A percentile compares a stretch with the other conserved stretches of the same genome.
Conservation (phyloP, 139 green algal species). For the Coelastrella sp. region DNA sequence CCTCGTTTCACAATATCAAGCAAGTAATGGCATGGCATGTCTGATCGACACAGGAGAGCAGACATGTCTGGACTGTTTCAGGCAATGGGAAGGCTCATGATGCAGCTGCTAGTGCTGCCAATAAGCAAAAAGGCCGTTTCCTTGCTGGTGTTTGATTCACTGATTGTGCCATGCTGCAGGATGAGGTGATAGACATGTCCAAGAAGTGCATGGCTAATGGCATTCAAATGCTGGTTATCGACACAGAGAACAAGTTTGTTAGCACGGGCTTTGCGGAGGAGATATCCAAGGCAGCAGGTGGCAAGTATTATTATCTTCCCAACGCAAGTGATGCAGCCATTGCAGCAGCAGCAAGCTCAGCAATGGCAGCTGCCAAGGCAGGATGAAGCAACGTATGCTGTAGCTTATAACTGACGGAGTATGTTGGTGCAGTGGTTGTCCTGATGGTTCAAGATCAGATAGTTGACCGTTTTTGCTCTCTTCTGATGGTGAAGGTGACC, state of each 20-base stretch:
- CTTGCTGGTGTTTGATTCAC: no score
- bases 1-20: no score
- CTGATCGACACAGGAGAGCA: no score
- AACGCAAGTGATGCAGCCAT: conserved; percentile 94
- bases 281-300: conserved; percentile 87
- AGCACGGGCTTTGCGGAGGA: conserved; percentile 99
- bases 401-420: not conserved
- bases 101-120: no score
- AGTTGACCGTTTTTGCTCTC: not conserved
- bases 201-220: conserved; percentile 78
- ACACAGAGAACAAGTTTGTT: conserved; percentile 99
- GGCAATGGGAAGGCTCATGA: no score
- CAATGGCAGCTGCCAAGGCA: conserved; percentile 87
- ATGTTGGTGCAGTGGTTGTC: not conserved
- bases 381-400: not conserved
- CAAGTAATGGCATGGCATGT: no score
- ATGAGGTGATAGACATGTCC: conserved; percentile 94
- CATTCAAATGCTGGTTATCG: conserved; percentile 97
- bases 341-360: conserved; percentile 82
- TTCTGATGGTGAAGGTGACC: no score
- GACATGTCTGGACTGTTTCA: no score
- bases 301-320: conserved; percentile 97
- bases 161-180: no score
- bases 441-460: not conserved
- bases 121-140: no score